Conservation (phyloP, 208 protist genomes). For the Strigomonas culicis region DNA sequence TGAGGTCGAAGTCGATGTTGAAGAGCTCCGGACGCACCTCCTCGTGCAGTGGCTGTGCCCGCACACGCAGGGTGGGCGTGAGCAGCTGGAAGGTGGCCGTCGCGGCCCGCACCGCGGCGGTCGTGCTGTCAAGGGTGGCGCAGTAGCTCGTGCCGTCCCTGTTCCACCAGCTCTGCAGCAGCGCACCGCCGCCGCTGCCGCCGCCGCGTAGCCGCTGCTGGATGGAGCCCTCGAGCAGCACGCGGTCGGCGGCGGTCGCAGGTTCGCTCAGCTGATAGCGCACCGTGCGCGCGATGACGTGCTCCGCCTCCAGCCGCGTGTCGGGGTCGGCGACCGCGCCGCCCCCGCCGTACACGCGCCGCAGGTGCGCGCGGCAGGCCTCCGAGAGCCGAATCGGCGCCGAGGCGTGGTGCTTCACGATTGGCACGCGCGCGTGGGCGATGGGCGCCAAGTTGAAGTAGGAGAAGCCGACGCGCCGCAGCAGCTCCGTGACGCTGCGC, state of each 20-base stretch:
- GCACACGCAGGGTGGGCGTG: constrained; percentile 42
- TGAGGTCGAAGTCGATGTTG: constrained; percentile 89
- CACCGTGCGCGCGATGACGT: constrained; percentile 67
- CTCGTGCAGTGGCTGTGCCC: constrained; percentile 76
- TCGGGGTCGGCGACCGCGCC: neutral
- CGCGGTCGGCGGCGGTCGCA: constrained; percentile 44
- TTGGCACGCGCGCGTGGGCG: constrained; percentile 81
- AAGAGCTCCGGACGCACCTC: constrained; percentile 81
- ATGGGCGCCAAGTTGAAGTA: constrained; percentile 84
- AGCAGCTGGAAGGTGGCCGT: constrained; percentile 47
- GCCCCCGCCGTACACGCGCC: neutral
- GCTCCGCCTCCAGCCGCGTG: constrained; percentile 52
- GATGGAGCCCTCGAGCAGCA: constrained; percentile 61
- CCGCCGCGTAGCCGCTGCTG: constrained; percentile 42
- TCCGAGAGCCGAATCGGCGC: constrained; percentile 45
- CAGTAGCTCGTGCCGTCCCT: constrained; percentile 60
- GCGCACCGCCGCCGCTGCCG: no score
- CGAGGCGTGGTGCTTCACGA: constrained; percentile 90
- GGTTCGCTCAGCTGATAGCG: constrained; percentile 57
- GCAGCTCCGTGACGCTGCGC: constrained; percentile 77
- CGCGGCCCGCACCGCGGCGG: constrained; percentile 52
- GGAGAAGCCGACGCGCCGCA: constrained; percentile 79
- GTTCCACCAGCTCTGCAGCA: constrained; percentile 68
- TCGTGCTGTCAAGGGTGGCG: constrained; percentile 63
- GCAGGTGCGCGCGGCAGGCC: neutral